These are phyloP conservation scores for Picea abies DNA, from an alignment of 83 land plant species.

Conservation along the genomic window DNA sequence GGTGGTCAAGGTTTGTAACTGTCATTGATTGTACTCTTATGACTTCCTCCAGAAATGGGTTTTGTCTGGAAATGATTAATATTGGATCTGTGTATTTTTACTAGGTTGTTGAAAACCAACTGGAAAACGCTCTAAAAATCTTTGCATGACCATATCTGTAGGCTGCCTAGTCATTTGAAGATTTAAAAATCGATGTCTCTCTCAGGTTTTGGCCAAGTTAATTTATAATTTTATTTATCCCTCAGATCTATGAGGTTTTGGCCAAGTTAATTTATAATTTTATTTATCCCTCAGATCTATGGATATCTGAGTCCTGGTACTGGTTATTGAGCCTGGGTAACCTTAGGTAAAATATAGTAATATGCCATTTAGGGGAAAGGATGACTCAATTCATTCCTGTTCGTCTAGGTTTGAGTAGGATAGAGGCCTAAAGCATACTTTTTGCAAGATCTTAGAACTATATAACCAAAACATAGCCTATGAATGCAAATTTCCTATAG, in stretches of 20 bases:
- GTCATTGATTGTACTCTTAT: not conserved
- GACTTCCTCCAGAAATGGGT: not conserved
- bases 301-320: no score
- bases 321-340: not conserved
- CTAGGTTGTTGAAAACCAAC: not conserved
- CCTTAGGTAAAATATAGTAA: not conserved
- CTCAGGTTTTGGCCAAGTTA: not conserved
- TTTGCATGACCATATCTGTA: not conserved
- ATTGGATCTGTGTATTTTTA: not conserved
- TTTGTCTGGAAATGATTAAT: not conserved
- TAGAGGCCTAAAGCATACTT: not conserved
- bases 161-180: not conserved
- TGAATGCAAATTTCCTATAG: not conserved
- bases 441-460: not conserved
- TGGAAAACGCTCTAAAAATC: not conserved
- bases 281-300: no score
- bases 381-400: not conserved
- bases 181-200: not conserved
- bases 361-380: not conserved
- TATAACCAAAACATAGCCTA: not conserved
- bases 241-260: no score
- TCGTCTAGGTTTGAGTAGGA: not conserved
- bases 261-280: not conserved
- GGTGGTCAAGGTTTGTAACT: not conserved
- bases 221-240: not conserved